Percentiles rank a stretch among this genome's conserved stretches.
phyloP scores from a whole-genome alignment of 2,329 filamentous ascomycete species.

The Mollisiaceae sp. region DNA sequence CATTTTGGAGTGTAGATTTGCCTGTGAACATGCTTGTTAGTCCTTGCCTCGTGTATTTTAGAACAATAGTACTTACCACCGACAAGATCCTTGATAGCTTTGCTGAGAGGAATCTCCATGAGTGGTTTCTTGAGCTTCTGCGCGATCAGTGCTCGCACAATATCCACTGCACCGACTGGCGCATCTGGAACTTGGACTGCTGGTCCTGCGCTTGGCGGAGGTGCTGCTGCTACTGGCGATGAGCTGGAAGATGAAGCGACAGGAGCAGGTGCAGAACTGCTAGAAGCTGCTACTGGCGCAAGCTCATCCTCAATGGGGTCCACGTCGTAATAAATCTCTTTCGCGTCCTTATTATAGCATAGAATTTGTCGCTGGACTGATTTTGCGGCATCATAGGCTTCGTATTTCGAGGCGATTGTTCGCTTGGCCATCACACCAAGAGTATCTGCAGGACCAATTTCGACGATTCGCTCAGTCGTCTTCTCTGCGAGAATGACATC shows the following conservation, averaged over 20 bases:
- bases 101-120: constrained; percentile 86
- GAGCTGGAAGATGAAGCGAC: constrained; percentile 57
- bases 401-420: constrained; percentile 95
- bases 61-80: constrained; percentile 70
- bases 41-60: background rate
- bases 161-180: constrained; percentile 86
- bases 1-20: constrained; percentile 98
- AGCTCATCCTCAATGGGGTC: constrained; percentile 93
- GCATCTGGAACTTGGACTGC: constrained; percentile 85
- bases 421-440: constrained; percentile 97
- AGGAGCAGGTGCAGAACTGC: constrained; percentile 47
- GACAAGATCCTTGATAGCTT: constrained; percentile 98
- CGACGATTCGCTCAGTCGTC: constrained; percentile 94
- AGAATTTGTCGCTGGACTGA: constrained; percentile 96
- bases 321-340: constrained; percentile 99
- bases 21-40: constrained; percentile 57
- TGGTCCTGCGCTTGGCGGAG: constrained; percentile 77
- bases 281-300: constrained; percentile 57
- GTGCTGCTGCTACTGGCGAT: constrained; percentile 55
- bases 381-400: constrained; percentile 96
- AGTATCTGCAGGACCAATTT: constrained; percentile 95
- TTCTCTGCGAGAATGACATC: constrained; percentile 99
- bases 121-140: constrained; percentile 98
- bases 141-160: constrained; percentile 86
- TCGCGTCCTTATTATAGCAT: constrained; percentile 99